A percentile compares a stretch with the other conserved stretches of the same genome.
phyloP scores from a whole-genome alignment of 2,329 filamentous ascomycete species.

The Cercospora janseana region DNA sequence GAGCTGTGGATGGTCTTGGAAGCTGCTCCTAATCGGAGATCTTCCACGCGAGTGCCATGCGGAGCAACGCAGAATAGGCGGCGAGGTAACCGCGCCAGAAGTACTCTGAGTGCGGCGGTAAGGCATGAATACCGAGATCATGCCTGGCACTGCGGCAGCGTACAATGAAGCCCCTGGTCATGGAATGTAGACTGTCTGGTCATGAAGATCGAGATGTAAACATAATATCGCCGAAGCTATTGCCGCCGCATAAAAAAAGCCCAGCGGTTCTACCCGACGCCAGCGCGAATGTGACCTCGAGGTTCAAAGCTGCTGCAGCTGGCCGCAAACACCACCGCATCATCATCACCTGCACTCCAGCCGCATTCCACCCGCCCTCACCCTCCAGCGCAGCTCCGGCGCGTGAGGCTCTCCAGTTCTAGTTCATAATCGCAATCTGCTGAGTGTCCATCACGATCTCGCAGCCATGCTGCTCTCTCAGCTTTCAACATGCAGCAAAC shows the following conservation, averaged over 20 bases:
- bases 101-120: no score
- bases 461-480: constrained; percentile 68
- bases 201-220: no score
- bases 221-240: neutral
- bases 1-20: no score
- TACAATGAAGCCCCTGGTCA: no score
- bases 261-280: neutral
- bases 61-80: no score
- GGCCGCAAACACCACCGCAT: constrained; percentile 1
- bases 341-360: constrained; percentile 5
- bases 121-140: no score
- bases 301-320: constrained; percentile 7
- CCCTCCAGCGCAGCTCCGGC: constrained; percentile 3
- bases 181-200: neutral
- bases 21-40: no score
- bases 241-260: neutral
- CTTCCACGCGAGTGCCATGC: no score
- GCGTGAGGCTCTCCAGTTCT: constrained; percentile 1
- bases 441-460: constrained; percentile 18
- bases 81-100: no score
- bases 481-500: constrained; percentile 63
- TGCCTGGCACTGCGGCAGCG: no score
- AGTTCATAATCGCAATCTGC: constrained; percentile 5
- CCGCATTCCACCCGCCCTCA: constrained; percentile 1
- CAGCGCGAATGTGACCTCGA: neutral